Evolutionary conservation across 257 asterid species (phyloP).

Genomic region (Orobanche coerulescens): DNA sequence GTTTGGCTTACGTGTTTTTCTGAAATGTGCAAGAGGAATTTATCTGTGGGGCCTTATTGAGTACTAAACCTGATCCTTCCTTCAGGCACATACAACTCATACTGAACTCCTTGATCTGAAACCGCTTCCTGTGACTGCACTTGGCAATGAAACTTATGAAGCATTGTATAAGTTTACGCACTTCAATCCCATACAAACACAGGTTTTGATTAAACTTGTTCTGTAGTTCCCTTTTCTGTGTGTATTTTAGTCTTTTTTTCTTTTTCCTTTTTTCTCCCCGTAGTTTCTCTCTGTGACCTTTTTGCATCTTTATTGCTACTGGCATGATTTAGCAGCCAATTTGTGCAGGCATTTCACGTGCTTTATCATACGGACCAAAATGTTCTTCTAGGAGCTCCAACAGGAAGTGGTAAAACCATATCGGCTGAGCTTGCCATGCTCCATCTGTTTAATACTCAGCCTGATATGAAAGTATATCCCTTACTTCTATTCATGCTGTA

Average conservation of each 20-base stretch:
- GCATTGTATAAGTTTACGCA: conserved; percentile 82
- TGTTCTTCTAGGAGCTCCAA: conserved; percentile 97
- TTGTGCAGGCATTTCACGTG: conserved; percentile 82
- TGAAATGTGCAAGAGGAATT: conserved; percentile 8
- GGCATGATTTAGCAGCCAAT: conserved; percentile 21
- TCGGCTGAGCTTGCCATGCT: conserved; percentile 99
- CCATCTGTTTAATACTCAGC: conserved; percentile 77
- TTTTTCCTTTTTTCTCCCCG: neutral
- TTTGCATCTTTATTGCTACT: conserved; percentile 21
- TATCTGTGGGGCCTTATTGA: neutral
- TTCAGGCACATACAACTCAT: conserved; percentile 80
- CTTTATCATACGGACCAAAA: conserved; percentile 85
- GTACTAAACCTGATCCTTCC: conserved; percentile 8
- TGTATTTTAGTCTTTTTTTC: neutral
- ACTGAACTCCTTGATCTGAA: conserved; percentile 95
- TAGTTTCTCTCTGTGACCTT: neutral
- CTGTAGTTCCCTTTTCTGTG: neutral
- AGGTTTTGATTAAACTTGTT: conserved; percentile 41
- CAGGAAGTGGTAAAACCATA: conserved; percentile 98
- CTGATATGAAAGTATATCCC: conserved; percentile 80
- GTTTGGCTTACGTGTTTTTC: conserved; percentile 11
- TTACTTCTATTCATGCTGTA: neutral
- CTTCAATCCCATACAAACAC: conserved; percentile 97
- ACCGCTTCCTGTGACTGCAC: conserved; percentile 98
- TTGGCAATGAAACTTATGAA: conserved; percentile 67